Conservation (phyloP, 2,329 filamentous ascomycete species). For the Colletotrichum tropicicola region DNA sequence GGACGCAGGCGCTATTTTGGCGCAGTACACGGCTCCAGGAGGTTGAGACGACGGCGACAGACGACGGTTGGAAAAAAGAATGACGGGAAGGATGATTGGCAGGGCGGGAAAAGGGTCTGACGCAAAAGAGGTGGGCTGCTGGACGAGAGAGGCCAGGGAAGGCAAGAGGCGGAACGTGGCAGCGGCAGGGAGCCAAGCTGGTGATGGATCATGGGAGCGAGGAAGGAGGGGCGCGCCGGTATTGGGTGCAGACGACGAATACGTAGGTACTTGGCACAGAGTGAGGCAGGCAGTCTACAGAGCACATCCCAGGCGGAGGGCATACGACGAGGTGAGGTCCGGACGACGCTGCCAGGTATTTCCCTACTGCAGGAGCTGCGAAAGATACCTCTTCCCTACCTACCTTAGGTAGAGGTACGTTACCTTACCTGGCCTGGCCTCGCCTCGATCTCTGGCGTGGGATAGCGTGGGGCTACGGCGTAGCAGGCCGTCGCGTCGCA, state of each 20-base stretch:
- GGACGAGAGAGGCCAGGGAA: not conserved
- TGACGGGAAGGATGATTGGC: conserved; percentile 29
- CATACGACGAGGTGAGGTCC: not conserved
- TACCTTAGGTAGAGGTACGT: not conserved
- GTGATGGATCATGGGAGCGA: conserved; percentile 2
- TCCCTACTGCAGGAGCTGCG: not conserved
- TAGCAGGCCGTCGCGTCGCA: too few species aligned
- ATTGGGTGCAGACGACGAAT: conserved; percentile 6
- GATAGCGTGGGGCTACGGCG: too few species aligned
- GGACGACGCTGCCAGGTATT: conserved; percentile 1
- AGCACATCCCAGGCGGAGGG: not conserved
- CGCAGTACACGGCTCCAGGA: conserved; percentile 22
- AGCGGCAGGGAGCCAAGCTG: conserved; percentile 9
- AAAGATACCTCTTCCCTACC: not conserved
- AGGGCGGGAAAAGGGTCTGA: conserved; percentile 25
- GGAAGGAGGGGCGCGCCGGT: conserved; percentile 2
- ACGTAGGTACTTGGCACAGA: too few species aligned
- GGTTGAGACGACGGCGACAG: conserved; percentile 24
- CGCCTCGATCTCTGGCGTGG: too few species aligned
- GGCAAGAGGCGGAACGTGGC: not conserved
- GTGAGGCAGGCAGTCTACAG: not conserved
- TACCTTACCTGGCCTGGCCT: too few species aligned
- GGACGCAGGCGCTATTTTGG: conserved; percentile 27
- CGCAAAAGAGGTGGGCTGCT: conserved; percentile 9
- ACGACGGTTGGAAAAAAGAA: conserved; percentile 13